phyloP scores from a whole-genome alignment of 2,329 filamentous ascomycete species.

The Nothophaeocryptopus gaeumannii region DNA sequence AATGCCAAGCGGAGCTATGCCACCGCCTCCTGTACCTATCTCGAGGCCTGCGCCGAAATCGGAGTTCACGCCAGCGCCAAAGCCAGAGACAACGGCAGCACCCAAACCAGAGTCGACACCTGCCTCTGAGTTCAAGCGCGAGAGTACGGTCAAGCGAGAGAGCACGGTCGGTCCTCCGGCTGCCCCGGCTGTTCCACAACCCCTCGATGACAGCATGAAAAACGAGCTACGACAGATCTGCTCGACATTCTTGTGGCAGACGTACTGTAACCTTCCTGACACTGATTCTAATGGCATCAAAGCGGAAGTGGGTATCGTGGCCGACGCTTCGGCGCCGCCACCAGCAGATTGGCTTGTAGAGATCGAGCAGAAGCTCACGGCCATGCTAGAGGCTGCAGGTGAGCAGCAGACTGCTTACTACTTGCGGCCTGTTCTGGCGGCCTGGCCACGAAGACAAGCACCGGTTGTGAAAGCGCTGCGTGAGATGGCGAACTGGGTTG shows the following conservation, averaged over 20 bases:
- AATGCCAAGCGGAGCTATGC: too few relatives aligned
- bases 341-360: constrained; percentile 17
- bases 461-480: constrained; percentile 16
- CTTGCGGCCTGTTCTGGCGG: constrained; percentile 10
- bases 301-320: not conserved
- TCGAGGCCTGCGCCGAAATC: too few relatives aligned
- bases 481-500: constrained; percentile 11
- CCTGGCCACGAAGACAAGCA: constrained; percentile 10
- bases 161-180: not conserved
- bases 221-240: constrained; percentile 19
- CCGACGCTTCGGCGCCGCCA: not conserved
- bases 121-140: not conserved
- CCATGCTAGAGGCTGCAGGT: constrained; percentile 17
- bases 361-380: constrained; percentile 10
- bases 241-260: constrained; percentile 18
- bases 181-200: not conserved
- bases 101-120: not conserved
- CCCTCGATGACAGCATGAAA: constrained; percentile 8
- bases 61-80: not conserved
- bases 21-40: too few relatives aligned
- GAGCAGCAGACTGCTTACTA: constrained; percentile 3
- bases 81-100: not conserved
- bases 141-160: not conserved
- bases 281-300: not conserved
- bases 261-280: constrained; percentile 14